phyloP scores from a whole-genome alignment of 176 grass and related monocot genomes.

The Phyllostachys edulis region DNA sequence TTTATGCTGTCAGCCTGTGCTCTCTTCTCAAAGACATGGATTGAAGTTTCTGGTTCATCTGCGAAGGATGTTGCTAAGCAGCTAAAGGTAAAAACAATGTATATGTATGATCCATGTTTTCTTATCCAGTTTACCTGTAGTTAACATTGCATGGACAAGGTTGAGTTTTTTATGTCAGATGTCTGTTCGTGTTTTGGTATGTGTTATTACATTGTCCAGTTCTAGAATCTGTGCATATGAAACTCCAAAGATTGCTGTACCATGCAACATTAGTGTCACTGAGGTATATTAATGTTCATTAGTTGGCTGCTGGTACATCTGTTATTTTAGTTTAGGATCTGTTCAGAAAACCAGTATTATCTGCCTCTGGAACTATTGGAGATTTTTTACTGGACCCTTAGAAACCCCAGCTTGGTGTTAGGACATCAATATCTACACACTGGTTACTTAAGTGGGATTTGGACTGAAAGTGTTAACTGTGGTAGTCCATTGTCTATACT shows the following conservation, averaged over 20 bases:
- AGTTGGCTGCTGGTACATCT: not conserved
- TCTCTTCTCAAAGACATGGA: conserved; percentile 62
- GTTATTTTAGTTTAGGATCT: not conserved
- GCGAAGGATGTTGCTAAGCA: conserved; percentile 65
- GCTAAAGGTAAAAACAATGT: conserved; percentile 29
- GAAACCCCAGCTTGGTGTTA: not conserved
- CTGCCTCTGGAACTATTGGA: not conserved
- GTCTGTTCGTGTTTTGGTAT: not conserved
- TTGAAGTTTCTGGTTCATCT: conserved; percentile 66
- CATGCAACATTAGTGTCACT: not conserved
- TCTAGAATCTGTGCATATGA: not conserved
- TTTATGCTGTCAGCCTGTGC: conserved; percentile 59
- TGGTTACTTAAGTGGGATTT: not conserved
- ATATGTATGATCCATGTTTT: not conserved
- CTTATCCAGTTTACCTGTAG: not conserved
- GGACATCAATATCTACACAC: not conserved
- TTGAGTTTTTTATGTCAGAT: not conserved
- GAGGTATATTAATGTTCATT: not conserved
- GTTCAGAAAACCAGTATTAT: not conserved
- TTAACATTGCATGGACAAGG: not conserved
- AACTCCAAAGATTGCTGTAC: not conserved
- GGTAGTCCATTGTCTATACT: not conserved
- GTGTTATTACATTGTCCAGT: not conserved
- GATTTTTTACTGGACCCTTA: not conserved
- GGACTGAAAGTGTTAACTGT: not conserved